Evolutionary conservation across 179 eudicot species (phyloP).

Genomic region (Corrigiola litoralis): DNA sequence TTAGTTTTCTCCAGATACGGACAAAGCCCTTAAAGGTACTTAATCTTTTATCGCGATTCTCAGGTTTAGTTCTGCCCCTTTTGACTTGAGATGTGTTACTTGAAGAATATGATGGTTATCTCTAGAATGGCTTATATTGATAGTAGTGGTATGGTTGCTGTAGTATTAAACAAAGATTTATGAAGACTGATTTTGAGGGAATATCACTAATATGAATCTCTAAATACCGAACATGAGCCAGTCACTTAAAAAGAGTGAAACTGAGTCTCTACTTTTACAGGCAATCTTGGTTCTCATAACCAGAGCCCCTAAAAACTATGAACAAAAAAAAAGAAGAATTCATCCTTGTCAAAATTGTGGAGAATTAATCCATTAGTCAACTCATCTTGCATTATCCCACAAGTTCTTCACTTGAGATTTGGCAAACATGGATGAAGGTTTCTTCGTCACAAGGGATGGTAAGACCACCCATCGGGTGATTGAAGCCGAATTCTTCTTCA

Average conservation of each 20-base stretch:
- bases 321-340: not conserved
- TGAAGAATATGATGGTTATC: not conserved
- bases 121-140: not conserved
- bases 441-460: slow-evolving; percentile 29
- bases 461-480: slow-evolving; percentile 36
- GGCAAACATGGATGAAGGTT: slow-evolving; percentile 24
- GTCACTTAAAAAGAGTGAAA: slow-evolving; percentile 17
- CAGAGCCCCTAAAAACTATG: not conserved
- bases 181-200: not conserved
- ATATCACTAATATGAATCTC: not conserved
- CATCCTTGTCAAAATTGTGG: slow-evolving; percentile 9
- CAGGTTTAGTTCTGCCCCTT: not conserved
- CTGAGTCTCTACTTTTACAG: slow-evolving; percentile 18
- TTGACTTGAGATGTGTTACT: not conserved
- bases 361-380: not conserved
- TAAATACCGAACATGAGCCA: slow-evolving; percentile 7
- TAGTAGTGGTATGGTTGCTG: too few relatives aligned
- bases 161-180: not conserved
- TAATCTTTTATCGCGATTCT: not conserved
- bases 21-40: slow-evolving; percentile 6
- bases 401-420: slow-evolving; percentile 2
- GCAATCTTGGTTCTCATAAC: not conserved
- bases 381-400: slow-evolving; percentile 3
- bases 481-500: slow-evolving; percentile 36
- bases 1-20: not conserved